Evolutionary conservation across 768 basidiomycete species (phyloP).

Genomic region (Lactarius sanguifluus): DNA sequence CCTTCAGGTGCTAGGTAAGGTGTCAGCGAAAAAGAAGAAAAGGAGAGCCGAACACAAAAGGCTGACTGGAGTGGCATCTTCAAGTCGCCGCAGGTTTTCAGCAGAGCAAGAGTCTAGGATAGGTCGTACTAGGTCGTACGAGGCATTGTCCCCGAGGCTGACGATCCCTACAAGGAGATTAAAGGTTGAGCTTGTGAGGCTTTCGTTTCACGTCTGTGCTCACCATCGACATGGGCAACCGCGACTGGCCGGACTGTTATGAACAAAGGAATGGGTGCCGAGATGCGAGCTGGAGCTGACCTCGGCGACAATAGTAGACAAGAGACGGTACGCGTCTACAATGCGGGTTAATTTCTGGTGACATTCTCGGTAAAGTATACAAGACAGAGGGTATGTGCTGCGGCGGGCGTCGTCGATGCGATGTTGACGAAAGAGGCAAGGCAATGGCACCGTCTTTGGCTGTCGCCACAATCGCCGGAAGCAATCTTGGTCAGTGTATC

Average conservation of each 20-base stretch:
- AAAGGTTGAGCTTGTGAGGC: neutral
- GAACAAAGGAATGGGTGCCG: conserved; percentile 17
- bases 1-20: conserved; percentile 24
- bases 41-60: neutral
- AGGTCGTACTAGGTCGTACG: conserved; percentile 65
- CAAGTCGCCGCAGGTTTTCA: conserved; percentile 67
- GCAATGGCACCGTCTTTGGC: neutral
- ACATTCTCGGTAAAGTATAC: conserved; percentile 35
- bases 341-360: conserved; percentile 37
- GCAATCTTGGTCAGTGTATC: neutral
- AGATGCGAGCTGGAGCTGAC: conserved; percentile 41
- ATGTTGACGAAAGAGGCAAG: conserved; percentile 2
- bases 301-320: conserved; percentile 69
- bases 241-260: conserved; percentile 46
- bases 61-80: conserved; percentile 69
- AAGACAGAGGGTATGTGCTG: conserved; percentile 15
- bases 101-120: conserved; percentile 71
- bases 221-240: conserved; percentile 59
- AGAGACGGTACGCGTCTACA: conserved; percentile 56
- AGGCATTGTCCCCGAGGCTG: conserved; percentile 62
- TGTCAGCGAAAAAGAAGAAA: conserved; percentile 12
- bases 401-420: conserved; percentile 5
- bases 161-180: conserved; percentile 50
- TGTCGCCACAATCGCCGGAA: neutral
- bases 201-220: conserved; percentile 30